A percentile compares a stretch with the other conserved stretches of the same genome.
Conservation (phyloP, 305 asterid species). For the Rubia tinctorum region DNA sequence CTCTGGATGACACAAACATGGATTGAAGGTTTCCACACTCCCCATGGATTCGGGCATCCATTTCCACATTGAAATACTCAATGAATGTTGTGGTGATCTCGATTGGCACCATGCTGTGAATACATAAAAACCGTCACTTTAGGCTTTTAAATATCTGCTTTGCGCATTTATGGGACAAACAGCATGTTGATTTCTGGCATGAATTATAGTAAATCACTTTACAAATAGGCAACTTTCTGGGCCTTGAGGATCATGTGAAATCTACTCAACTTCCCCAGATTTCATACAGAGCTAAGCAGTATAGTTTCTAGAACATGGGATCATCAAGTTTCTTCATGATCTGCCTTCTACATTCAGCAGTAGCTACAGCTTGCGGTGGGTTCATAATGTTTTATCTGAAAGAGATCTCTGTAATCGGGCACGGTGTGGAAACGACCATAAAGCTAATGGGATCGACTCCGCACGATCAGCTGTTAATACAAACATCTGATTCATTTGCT, state of each 20-base stretch:
- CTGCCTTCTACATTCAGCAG: constrained; percentile 50
- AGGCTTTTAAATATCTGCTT: background rate
- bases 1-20: constrained; percentile 14
- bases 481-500: constrained; percentile 55
- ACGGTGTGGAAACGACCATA: constrained; percentile 47
- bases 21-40: constrained; percentile 32
- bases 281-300: too few species aligned
- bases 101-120: too few species aligned
- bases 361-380: constrained; percentile 42
- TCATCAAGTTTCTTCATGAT: constrained; percentile 48
- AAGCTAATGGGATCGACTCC: constrained; percentile 60
- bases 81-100: constrained; percentile 21
- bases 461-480: constrained; percentile 45
- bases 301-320: constrained; percentile 27
- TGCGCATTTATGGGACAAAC: background rate
- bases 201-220: background rate
- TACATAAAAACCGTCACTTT: constrained; percentile 12
- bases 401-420: constrained; percentile 52
- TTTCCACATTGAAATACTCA: constrained; percentile 31
- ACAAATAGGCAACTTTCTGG: background rate
- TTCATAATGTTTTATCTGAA: constrained; percentile 55
- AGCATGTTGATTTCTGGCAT: background rate
- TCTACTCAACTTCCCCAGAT: too few species aligned
- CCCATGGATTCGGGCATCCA: too few species aligned
- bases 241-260: background rate